Conservation (phyloP, 306 rosid genomes). For the Hippophae rhamnoides region DNA sequence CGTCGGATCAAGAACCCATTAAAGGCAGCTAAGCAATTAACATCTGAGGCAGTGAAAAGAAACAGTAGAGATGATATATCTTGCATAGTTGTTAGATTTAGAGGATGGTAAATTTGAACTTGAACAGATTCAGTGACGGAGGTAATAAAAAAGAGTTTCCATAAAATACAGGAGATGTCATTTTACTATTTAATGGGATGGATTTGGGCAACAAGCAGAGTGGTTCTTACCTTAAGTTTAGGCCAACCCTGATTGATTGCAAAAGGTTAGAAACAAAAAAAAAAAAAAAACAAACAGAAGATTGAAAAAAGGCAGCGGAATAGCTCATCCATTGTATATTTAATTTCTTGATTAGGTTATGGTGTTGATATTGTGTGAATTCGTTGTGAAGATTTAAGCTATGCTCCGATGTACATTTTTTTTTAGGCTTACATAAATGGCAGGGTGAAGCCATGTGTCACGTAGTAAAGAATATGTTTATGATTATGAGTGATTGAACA, state of each 20-base stretch:
- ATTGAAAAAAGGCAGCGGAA: neutral
- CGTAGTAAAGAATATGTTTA: constrained; percentile 27
- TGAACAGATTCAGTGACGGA: constrained; percentile 1
- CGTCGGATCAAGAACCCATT: constrained; percentile 49
- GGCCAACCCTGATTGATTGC: constrained; percentile 10
- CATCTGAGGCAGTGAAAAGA: constrained; percentile 69
- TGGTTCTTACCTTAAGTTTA: constrained; percentile 19
- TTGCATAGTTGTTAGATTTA: constrained; percentile 72
- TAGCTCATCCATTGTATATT: constrained; percentile 33
- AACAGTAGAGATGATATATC: constrained; percentile 89
- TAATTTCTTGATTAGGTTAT: constrained; percentile 24
- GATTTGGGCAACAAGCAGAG: constrained; percentile 14
- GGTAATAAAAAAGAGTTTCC: constrained; percentile 25
- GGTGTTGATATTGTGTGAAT: constrained; percentile 50
- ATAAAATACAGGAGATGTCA: constrained; percentile 30
- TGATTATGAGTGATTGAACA: constrained; percentile 32
- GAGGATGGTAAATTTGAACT: constrained; percentile 24
- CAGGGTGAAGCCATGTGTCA: constrained; percentile 19
- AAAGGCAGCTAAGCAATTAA: constrained; percentile 76
- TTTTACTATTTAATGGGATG: constrained; percentile 18
- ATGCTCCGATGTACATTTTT: constrained; percentile 26
- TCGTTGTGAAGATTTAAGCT: constrained; percentile 35
- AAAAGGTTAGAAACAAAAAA: neutral
- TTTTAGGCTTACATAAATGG: constrained; percentile 16
- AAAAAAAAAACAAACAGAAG: constrained; percentile 3